phyloP scores from a whole-genome alignment of 495 filamentous ascomycete genomes.

The Podospora appendiculata region DNA sequence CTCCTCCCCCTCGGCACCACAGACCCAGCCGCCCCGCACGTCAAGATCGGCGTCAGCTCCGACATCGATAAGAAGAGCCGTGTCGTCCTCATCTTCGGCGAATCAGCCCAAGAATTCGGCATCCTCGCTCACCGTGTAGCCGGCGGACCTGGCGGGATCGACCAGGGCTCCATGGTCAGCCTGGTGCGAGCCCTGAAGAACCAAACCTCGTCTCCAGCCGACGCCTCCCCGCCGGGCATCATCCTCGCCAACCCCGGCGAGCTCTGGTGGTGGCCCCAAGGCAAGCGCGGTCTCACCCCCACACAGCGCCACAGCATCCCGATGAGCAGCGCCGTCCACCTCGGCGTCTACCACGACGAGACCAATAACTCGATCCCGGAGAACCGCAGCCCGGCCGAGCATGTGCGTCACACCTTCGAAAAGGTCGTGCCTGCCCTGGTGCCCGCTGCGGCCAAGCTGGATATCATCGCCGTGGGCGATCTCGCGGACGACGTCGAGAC shows the following conservation, averaged over 20 bases:
- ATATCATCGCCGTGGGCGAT: slow-evolving; percentile 59
- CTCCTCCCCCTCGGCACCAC: slow-evolving; percentile 50
- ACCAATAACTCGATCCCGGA: slow-evolving; percentile 49
- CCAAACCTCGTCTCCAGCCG: slow-evolving; percentile 19
- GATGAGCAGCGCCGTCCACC: slow-evolving; percentile 46
- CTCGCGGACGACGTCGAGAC: slow-evolving; percentile 42
- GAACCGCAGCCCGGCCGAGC: slow-evolving; percentile 43
- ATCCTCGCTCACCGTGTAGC: slow-evolving; percentile 63
- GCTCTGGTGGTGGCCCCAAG: slow-evolving; percentile 57
- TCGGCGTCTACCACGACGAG: slow-evolving; percentile 25
- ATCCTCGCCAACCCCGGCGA: slow-evolving; percentile 69
- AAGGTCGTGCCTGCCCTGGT: slow-evolving; percentile 44
- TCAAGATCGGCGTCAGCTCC: slow-evolving; percentile 58
- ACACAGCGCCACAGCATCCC: slow-evolving; percentile 45
- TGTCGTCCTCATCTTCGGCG: slow-evolving; percentile 68
- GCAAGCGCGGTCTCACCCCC: slow-evolving; percentile 45
- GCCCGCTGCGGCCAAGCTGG: slow-evolving; percentile 40
- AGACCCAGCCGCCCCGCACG: slow-evolving; percentile 41
- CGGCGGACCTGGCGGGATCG: slow-evolving; percentile 49
- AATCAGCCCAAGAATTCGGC: slow-evolving; percentile 62
- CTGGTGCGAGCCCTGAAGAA: slow-evolving; percentile 47
- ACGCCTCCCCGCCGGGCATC: slow-evolving; percentile 37
- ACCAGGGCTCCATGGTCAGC: slow-evolving; percentile 56
- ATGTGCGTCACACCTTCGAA: slow-evolving; percentile 58
- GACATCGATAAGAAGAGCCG: slow-evolving; percentile 49